Evolutionary conservation across 2,329 filamentous ascomycete species (phyloP).

Genomic region (Pseudogymnoascus sp.): DNA sequence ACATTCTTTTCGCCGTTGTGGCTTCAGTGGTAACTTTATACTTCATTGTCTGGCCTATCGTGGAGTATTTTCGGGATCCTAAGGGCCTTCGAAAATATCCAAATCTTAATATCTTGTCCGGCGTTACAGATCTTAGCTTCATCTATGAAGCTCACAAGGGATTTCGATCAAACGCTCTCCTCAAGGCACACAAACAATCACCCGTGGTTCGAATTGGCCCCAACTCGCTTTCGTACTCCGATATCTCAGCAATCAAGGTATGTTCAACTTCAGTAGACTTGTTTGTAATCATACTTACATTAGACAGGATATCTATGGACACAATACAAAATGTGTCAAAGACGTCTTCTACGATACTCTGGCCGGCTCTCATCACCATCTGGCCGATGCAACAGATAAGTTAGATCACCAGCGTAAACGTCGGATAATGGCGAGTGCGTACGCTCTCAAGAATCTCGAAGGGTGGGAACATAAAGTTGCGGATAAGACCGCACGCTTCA

Average conservation of each 20-base stretch:
- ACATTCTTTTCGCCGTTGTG: constrained; percentile 3
- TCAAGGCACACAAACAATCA: constrained; percentile 37
- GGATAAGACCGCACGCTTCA: constrained; percentile 39
- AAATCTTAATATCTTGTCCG: constrained; percentile 35
- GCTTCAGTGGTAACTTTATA: constrained; percentile 19
- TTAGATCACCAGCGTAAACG: constrained; percentile 44
- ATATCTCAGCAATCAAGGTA: constrained; percentile 34
- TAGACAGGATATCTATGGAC: constrained; percentile 40
- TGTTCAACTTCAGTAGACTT: background rate
- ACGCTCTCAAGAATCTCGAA: constrained; percentile 46
- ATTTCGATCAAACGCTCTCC: constrained; percentile 35
- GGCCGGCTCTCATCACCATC: constrained; percentile 41
- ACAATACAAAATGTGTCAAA: constrained; percentile 43
- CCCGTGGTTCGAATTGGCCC: constrained; percentile 39
- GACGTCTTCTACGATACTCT: constrained; percentile 39
- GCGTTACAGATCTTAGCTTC: constrained; percentile 39
- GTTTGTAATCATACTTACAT: too few relatives aligned
- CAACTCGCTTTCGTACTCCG: constrained; percentile 36
- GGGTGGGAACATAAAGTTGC: constrained; percentile 47
- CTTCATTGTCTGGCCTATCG: constrained; percentile 33
- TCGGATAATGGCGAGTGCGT: constrained; percentile 41
- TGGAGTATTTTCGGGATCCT: constrained; percentile 37
- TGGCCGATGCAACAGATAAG: constrained; percentile 45
- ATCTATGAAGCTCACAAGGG: constrained; percentile 37
- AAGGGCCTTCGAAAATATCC: constrained; percentile 42